Evolutionary conservation across 306 rosid species (phyloP), one percentile per base, ranked within the genome.

Genomic region (Parietaria judaica): DNA sequence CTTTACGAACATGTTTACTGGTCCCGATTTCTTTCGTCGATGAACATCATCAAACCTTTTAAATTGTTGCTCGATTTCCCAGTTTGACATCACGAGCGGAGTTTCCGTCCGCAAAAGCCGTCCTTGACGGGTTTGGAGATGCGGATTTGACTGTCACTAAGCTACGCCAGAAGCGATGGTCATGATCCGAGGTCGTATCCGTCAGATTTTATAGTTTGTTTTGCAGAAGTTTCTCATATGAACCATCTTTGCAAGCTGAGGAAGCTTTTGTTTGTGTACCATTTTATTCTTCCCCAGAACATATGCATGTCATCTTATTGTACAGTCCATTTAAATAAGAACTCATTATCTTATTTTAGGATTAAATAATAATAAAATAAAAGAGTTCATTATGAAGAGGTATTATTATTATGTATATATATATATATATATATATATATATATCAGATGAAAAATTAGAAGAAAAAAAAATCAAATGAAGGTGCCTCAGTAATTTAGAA

Each of bases 1-100:
- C 31, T 23, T 23, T 23, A 23, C 31, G 13, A 46, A 46, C 50
- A 46, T 46, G 13, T 46, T 46, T 46, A 46, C 11, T 46, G 13
- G 14, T 49, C 53, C 10, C 53, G 31, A 23, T 23, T 23, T 49
- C 45, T 41, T 16, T 11, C 11, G 37, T 39, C 41, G 23, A n/a
- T 61, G 41, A 34, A 4, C 31, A 36, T 3, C 63, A 58, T 51
- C 14, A 36, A 58, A 7, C 17, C 39, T 58, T 38, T 6, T 39
- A 50, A 60, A 15, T 61, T 55, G n/a, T 56, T 66, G 14, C 66
- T 65, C 48, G 12, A 56, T 38, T 70, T 38, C 48, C 11, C 74
- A 88, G 98, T 73, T 77, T 80, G 79, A 92, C 98, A 61, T 84
- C 98, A 52, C 76, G 96, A 72, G 98, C 90, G 0, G 95, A 92